A percentile compares a stretch with the other conserved stretches of the same genome.
phyloP scores from a whole-genome alignment of 1,139 yeast genomes.

The Geotrichum reessii region DNA sequence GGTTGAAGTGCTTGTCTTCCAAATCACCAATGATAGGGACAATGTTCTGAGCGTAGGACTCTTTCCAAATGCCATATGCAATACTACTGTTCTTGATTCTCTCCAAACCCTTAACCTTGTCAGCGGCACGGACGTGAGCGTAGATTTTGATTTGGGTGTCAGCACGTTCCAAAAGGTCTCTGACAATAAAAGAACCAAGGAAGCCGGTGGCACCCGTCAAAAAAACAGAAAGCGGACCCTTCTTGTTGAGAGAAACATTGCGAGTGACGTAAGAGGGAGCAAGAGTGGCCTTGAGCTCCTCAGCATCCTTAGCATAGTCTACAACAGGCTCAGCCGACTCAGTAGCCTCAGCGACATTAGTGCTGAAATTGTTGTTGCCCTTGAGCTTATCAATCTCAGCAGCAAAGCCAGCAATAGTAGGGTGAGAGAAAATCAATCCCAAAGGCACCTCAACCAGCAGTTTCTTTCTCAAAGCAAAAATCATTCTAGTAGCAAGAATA shows the following conservation, averaged over 20 bases:
- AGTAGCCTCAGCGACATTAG: conserved; percentile 24
- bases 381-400: conserved; percentile 56
- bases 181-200: conserved; percentile 80
- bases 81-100: conserved; percentile 72
- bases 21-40: conserved; percentile 81
- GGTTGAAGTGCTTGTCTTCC: conserved; percentile 65
- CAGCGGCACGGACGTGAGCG: conserved; percentile 88
- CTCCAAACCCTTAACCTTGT: conserved; percentile 60
- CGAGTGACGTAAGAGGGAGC: conserved; percentile 39
- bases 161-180: conserved; percentile 60
- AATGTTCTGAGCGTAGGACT: conserved; percentile 51
- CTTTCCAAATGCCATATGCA: conserved; percentile 84
- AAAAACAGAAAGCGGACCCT: conserved; percentile 54
- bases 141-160: conserved; percentile 50
- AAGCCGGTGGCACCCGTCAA: conserved; percentile 97
- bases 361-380: conserved; percentile 33
- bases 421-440: conserved; percentile 82
- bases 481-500: conserved; percentile 93
- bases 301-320: conserved; percentile 75
- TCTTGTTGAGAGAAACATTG: conserved; percentile 34
- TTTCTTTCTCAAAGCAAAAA: conserved; percentile 78
- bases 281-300: conserved; percentile 47
- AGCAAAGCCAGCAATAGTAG: conserved; percentile 78
- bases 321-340: conserved; percentile 33
- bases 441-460: conserved; percentile 77